A percentile compares a stretch with the other conserved stretches of the same genome.
Evolutionary conservation across 768 basidiomycete genomes (phyloP).

Genomic region (Pleurotus tuber-regium): DNA sequence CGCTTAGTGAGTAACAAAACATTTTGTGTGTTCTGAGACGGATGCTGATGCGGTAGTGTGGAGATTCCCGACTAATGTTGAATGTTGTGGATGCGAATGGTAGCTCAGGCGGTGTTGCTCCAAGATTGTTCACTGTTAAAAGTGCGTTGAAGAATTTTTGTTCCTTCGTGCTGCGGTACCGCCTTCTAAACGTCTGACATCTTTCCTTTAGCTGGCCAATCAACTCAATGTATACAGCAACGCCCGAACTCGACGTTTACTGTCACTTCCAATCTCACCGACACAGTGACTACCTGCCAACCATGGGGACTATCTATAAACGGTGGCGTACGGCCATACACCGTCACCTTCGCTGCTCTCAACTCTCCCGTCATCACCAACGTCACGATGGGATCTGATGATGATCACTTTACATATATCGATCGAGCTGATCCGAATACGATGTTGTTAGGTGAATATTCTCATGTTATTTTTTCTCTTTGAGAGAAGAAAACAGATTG

Average conservation of each 20-base stretch:
- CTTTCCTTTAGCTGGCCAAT: slow-evolving; percentile 14
- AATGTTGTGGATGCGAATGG: slow-evolving; percentile 43
- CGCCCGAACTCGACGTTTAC: slow-evolving; percentile 15
- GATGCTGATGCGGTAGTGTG: neutral
- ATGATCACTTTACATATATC: slow-evolving; percentile 40
- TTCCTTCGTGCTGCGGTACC: neutral
- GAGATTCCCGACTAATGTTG: slow-evolving; percentile 43
- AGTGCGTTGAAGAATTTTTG: slow-evolving; percentile 25
- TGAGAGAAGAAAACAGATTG: neutral
- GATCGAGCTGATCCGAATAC: slow-evolving; percentile 36
- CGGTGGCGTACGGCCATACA: slow-evolving; percentile 45
- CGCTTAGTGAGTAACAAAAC: slow-evolving; percentile 30
- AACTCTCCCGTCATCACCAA: slow-evolving; percentile 39
- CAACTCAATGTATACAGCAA: slow-evolving; percentile 14
- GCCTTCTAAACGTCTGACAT: no score
- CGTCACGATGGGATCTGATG: slow-evolving; percentile 33
- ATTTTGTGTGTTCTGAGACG: neutral
- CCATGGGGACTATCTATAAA: slow-evolving; percentile 44
- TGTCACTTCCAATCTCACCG: slow-evolving; percentile 35
- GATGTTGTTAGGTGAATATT: slow-evolving; percentile 43
- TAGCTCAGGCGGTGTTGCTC: slow-evolving; percentile 38
- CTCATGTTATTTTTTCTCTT: slow-evolving; percentile 13
- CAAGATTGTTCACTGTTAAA: slow-evolving; percentile 31
- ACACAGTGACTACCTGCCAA: slow-evolving; percentile 36
- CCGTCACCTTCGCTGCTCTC: slow-evolving; percentile 34